Evolutionary conservation across 2,329 filamentous ascomycete species (phyloP).

Genomic region (Sporothrix curviconia): DNA sequence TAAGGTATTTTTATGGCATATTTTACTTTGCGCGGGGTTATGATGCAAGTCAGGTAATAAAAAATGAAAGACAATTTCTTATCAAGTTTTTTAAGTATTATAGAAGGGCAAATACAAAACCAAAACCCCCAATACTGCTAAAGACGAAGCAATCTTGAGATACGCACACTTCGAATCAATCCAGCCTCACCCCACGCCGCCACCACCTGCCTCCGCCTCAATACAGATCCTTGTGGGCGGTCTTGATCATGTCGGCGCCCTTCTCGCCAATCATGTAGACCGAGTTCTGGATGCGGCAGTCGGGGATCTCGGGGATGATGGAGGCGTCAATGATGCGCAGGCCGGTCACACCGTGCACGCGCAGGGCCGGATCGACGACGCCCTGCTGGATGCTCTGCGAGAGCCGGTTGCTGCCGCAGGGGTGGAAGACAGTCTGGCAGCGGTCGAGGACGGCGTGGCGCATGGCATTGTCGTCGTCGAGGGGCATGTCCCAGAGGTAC

Average conservation of each 20-base stretch:
- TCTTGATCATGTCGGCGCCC: conserved; percentile 41
- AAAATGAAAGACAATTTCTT: too few species aligned
- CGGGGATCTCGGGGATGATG: conserved; percentile 15
- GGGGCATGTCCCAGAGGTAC: conserved; percentile 57
- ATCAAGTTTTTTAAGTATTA: too few species aligned
- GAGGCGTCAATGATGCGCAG: conserved; percentile 18
- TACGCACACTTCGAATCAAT: too few species aligned
- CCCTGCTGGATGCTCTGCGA: conserved; percentile 45
- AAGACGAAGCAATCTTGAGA: too few species aligned
- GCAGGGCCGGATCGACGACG: conserved; percentile 39
- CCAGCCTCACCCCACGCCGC: too few species aligned
- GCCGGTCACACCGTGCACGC: conserved; percentile 15
- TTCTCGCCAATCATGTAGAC: conserved; percentile 56
- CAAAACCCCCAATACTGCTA: too few species aligned
- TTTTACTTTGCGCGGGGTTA: too few species aligned
- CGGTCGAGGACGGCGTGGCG: conserved; percentile 49
- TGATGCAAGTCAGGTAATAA: too few species aligned
- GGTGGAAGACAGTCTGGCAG: conserved; percentile 54
- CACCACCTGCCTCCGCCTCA: too few species aligned
- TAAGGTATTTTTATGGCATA: too few species aligned
- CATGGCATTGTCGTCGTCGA: conserved; percentile 50
- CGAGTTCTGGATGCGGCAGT: conserved; percentile 49
- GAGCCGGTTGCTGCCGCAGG: conserved; percentile 49
- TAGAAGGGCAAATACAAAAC: too few species aligned
- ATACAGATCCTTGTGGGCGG: conserved; percentile 25